A percentile compares a stretch with the other conserved stretches of the same genome.
These are phyloP conservation scores for Angophora floribunda DNA, from an alignment of 345 rosid genomes.

Conservation along the genomic window DNA sequence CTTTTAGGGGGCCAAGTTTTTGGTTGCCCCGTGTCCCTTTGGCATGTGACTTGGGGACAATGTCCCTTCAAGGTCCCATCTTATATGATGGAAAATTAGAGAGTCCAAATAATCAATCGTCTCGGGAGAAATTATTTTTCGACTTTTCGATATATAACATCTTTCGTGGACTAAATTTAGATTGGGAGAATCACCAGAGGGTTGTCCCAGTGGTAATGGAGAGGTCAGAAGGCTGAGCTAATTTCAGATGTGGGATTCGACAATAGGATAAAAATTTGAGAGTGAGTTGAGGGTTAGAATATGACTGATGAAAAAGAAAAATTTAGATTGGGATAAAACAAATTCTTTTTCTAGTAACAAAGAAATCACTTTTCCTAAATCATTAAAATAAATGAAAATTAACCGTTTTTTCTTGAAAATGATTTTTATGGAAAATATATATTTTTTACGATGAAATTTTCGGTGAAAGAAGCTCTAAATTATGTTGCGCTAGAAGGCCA, in stretches of 20 bases:
- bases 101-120: too few species aligned
- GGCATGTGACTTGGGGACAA: background rate
- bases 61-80: background rate
- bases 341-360: accelerated
- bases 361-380: accelerated
- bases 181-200: too few species aligned
- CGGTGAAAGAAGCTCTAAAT: background rate
- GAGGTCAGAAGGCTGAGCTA: too few species aligned
- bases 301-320: background rate
- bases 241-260: too few species aligned
- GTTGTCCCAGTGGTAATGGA: too few species aligned
- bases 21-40: background rate
- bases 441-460: background rate
- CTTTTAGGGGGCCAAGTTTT: background rate
- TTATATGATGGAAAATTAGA: background rate
- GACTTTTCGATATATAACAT: accelerated
- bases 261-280: too few species aligned
- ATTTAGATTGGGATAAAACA: background rate
- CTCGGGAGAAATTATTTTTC: background rate
- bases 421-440: background rate
- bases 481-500: background rate
- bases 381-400: background rate
- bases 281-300: too few species aligned
- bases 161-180: accelerated
- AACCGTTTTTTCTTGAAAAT: background rate